Evolutionary conservation across 495 filamentous ascomycete genomes (phyloP).

Genomic region (Filosporella fistucella): DNA sequence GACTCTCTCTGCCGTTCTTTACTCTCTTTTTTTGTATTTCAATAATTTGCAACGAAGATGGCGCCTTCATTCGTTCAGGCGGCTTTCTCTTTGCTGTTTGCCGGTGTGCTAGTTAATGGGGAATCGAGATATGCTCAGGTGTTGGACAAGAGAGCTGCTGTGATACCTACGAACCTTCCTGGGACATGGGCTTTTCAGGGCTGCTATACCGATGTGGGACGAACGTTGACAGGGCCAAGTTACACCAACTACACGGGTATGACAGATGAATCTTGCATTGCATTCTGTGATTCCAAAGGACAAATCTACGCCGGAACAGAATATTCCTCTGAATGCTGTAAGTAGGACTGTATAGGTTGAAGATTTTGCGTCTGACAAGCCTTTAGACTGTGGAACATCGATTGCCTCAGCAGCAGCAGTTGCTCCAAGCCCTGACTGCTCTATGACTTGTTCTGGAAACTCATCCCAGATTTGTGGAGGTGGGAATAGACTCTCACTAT

Average conservation of each 20-base stretch:
- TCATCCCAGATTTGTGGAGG: slow-evolving; percentile 21
- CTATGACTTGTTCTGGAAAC: slow-evolving; percentile 24
- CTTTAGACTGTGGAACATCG: slow-evolving; percentile 15
- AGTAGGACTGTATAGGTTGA: neutral
- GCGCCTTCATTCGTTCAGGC: slow-evolving; percentile 10
- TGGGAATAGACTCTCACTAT: slow-evolving; percentile 28
- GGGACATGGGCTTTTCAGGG: slow-evolving; percentile 20
- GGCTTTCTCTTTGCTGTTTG: slow-evolving; percentile 1
- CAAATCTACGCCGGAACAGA: slow-evolving; percentile 38
- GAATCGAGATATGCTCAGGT: neutral
- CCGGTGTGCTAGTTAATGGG: neutral
- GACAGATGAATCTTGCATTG: slow-evolving; percentile 36
- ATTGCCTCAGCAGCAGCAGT: neutral
- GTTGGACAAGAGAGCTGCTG: slow-evolving; percentile 9
- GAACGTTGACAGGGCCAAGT: neutral
- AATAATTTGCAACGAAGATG: slow-evolving; percentile 1
- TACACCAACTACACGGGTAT: slow-evolving; percentile 23
- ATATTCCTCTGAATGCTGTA: slow-evolving; percentile 25
- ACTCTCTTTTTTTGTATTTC: slow-evolving; percentile 4
- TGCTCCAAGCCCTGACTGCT: slow-evolving; percentile 15
- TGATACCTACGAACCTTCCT: slow-evolving; percentile 15
- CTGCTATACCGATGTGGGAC: slow-evolving; percentile 16
- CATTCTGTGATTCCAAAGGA: slow-evolving; percentile 28
- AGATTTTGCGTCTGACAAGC: neutral
- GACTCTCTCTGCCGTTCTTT: neutral